Evolutionary conservation across 495 filamentous ascomycete genomes (phyloP), one percentile per base, ranked within the genome.

Genomic region (Peziza echinospora): DNA sequence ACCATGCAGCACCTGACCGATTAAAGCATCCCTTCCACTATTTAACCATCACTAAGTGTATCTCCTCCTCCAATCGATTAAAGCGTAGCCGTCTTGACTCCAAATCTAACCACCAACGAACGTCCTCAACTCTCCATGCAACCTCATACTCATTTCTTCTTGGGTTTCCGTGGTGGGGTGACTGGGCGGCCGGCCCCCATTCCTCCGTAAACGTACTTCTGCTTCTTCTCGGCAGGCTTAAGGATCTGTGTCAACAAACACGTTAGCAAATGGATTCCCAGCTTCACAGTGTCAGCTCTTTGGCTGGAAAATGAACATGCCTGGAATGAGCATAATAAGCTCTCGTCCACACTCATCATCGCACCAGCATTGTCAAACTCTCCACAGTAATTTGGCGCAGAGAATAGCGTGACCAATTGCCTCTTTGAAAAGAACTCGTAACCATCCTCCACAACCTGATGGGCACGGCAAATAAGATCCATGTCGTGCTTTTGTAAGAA

Each of bases 261-360:
- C 24, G 34, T 49, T 53, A 55, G 54, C 21, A 26, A 16, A 13
- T 43, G 37, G 24, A 47, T 40, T 43, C 24, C 26, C 19, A 37
- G 3, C 19, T 17, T 13, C 13, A 37, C 6, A 37, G 2, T 11
- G 3, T 4, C 1, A 13, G 4, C 30, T 17, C 13, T 17, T 13
- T 22, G 21, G 49, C 44, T 19, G 6, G 30, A 6, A 37, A 4
- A 37, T 40, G 21, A 19, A 70, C 76, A 47, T 69, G 93, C 86
- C 82, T 97, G 89, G 77, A 97, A 97, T 49, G 85, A 93, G 73
- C 89, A 97, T 60, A 97, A 71, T 62, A 97, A 66, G 62, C 84
- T 93, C 68, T 96, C 89, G 62, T 96, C 91, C n/a, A 97, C 89
- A 61, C 89, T 96, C 89, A 97, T 96, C 91, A 97, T 96, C 37